Percentiles rank a stretch among this genome's conserved stretches.
phyloP scores from a whole-genome alignment of 2,329 filamentous ascomycete genomes.

The Remersonia thermophila region DNA sequence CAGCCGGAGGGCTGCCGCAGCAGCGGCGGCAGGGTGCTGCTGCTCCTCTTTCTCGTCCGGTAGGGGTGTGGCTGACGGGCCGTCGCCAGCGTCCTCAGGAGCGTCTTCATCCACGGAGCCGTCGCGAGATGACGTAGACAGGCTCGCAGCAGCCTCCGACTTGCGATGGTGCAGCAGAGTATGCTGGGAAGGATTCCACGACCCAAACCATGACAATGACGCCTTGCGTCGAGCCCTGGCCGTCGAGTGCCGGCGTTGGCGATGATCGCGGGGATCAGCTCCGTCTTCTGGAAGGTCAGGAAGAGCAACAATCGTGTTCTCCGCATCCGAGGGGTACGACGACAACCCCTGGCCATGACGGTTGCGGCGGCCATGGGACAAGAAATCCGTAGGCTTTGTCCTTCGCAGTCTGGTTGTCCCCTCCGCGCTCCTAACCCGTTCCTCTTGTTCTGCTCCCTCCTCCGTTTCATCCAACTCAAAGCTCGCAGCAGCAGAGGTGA shows the following conservation, averaged over 20 bases:
- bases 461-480: too few relatives aligned
- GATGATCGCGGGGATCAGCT: conserved; percentile 1
- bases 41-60: too few relatives aligned
- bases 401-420: too few relatives aligned
- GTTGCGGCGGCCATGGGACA: too few relatives aligned
- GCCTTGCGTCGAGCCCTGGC: conserved; percentile 24
- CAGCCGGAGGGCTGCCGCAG: conserved; percentile 31
- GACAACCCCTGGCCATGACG: too few relatives aligned
- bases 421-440: too few relatives aligned
- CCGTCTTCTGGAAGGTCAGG: conserved; percentile 3
- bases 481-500: background rate
- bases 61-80: conserved; percentile 16
- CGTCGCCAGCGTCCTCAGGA: background rate
- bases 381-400: conserved; percentile 20
- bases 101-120: conserved; percentile 25
- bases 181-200: conserved; percentile 25
- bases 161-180: conserved; percentile 13
- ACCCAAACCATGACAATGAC: conserved; percentile 32
- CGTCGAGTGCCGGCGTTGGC: conserved; percentile 4
- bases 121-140: conserved; percentile 38
- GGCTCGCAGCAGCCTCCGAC: conserved; percentile 14
- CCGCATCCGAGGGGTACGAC: too few relatives aligned
- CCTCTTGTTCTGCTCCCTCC: too few relatives aligned
- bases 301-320: conserved; percentile 7
- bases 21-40: too few relatives aligned